Evolutionary conservation across 768 basidiomycete genomes (phyloP).

Genomic region (Tricholoma terreum): DNA sequence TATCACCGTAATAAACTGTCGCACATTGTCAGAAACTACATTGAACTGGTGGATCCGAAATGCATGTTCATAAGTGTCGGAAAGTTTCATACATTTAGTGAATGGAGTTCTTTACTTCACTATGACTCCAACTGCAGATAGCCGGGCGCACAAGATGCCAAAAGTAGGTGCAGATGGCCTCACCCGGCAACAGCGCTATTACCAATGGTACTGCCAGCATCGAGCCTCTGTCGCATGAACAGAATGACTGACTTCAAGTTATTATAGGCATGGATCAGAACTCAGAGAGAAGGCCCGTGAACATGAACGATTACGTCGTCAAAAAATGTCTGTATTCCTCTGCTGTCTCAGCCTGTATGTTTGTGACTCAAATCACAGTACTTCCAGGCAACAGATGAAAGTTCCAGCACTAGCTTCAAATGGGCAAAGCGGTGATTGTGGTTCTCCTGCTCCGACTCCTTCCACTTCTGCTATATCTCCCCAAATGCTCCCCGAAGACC

Average conservation of each 20-base stretch:
- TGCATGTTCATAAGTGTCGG: background rate
- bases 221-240: background rate
- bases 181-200: slow-evolving; percentile 1
- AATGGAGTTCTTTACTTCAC: background rate
- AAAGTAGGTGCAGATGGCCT: slow-evolving; percentile 1
- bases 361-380: background rate
- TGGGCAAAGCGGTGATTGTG: background rate
- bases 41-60: background rate
- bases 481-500: background rate
- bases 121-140: background rate
- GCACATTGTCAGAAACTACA: background rate
- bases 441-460: background rate
- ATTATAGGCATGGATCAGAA: background rate
- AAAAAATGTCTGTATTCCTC: background rate
- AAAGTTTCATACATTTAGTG: background rate
- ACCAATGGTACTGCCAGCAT: background rate
- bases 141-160: background rate
- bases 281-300: background rate
- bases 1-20: background rate
- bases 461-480: background rate
- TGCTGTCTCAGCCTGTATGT: no score
- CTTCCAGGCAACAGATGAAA: background rate
- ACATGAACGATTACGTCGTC: background rate
- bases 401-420: background rate
- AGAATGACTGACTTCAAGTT: background rate